Conservation (phyloP, 805 yeast species). For the Lipomyces japonicus region DNA sequence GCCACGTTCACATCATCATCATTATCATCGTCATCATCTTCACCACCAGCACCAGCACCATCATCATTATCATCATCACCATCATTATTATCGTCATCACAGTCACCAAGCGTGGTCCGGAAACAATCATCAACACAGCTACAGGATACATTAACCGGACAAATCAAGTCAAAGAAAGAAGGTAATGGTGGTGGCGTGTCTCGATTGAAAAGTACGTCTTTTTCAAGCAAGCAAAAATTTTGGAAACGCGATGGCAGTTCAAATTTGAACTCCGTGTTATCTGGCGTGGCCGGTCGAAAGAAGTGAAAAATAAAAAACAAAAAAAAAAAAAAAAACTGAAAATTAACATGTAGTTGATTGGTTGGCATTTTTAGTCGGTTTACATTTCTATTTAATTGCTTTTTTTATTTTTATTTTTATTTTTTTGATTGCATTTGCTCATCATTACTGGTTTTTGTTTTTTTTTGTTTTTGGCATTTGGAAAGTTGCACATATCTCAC, state of each 20-base stretch:
- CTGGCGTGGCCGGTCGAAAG: conserved; percentile 1
- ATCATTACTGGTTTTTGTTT: no score
- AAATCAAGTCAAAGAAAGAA: conserved; percentile 21
- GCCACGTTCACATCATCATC: background rate
- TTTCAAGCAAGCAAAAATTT: conserved; percentile 19
- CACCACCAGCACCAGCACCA: conserved; percentile 13
- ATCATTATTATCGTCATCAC: background rate
- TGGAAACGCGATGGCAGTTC: conserved; percentile 18
- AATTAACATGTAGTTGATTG: no score
- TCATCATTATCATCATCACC: conserved; percentile 6
- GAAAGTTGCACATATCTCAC: no score
- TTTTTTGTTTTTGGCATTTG: no score
- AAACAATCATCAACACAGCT: background rate
- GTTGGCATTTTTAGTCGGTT: no score
- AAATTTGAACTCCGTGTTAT: background rate
- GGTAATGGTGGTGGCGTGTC: conserved; percentile 17
- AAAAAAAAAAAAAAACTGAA: no score
- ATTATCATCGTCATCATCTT: background rate
- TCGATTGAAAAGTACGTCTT: conserved; percentile 18
- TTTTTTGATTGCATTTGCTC: background rate
- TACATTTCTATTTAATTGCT: no score
- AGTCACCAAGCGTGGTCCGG: background rate
- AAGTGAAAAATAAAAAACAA: no score
- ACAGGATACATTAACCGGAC: background rate
- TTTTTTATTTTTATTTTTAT: background rate